Evolutionary conservation across 345 rosid genomes (phyloP).

Genomic region (Citrus sp.): DNA sequence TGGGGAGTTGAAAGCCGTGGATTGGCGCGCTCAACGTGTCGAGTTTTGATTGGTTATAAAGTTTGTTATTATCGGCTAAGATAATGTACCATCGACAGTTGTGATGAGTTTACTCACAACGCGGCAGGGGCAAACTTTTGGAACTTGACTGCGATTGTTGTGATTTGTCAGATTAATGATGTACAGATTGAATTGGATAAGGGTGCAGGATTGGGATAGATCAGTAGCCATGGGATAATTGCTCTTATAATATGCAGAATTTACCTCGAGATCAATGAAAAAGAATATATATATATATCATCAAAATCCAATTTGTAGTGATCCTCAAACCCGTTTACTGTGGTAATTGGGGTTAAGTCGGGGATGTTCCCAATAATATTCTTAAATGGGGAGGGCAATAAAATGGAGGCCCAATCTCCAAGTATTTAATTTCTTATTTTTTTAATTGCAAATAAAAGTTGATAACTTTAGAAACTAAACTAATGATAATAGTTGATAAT

Average conservation of each 20-base stretch:
- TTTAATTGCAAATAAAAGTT: no score
- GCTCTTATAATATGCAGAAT: background rate
- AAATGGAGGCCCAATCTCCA: no score
- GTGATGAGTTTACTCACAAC: background rate
- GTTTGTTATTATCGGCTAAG: slow-evolving; percentile 20
- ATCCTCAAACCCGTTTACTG: no score
- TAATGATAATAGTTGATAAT: no score
- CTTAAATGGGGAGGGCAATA: no score
- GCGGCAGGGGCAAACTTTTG: background rate
- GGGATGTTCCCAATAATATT: no score
- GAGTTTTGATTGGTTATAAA: background rate
- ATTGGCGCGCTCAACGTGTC: slow-evolving; percentile 14
- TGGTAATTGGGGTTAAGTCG: no score
- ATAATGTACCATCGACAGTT: background rate
- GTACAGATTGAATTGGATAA: background rate
- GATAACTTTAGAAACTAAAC: no score
- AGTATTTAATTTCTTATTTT: no score
- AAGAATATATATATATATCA: no score
- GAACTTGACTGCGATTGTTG: background rate
- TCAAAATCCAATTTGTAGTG: no score
- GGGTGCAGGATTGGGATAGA: background rate
- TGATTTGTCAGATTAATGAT: background rate
- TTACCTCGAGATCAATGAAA: no score
- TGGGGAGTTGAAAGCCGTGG: background rate
- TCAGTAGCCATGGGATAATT: background rate